Evolutionary conservation across 257 asterid species (phyloP).

Genomic region (Plantago major): DNA sequence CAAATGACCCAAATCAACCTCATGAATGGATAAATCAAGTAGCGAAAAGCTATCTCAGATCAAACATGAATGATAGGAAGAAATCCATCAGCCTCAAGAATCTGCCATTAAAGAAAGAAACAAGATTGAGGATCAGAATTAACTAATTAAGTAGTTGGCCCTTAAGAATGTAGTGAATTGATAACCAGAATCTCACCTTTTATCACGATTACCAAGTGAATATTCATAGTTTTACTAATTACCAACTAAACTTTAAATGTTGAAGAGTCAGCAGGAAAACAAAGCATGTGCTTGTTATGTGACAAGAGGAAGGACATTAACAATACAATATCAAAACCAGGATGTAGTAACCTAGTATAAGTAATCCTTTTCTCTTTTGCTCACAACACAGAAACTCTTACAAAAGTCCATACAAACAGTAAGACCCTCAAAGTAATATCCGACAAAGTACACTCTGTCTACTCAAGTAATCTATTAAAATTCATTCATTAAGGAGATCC

Average conservation of each 20-base stretch:
- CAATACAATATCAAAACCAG: constrained; percentile 3
- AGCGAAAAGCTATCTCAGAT: constrained; percentile 32
- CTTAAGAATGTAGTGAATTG: constrained; percentile 25
- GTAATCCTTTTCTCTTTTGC: too few relatives aligned
- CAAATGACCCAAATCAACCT: constrained; percentile 40
- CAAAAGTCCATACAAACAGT: too few relatives aligned
- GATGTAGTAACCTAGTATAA: too few relatives aligned
- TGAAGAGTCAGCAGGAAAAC: constrained; percentile 8
- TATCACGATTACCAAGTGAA: constrained; percentile 19
- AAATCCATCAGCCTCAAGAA: constrained; percentile 36
- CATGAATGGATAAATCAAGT: constrained; percentile 31
- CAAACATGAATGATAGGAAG: constrained; percentile 36
- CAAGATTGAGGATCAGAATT: constrained; percentile 35
- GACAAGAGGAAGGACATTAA: constrained; percentile 10
- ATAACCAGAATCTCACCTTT: constrained; percentile 38
- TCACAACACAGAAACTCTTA: too few relatives aligned
- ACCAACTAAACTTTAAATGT: constrained; percentile 16
- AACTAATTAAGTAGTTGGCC: constrained; percentile 24
- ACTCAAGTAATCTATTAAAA: not conserved
- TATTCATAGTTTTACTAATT: constrained; percentile 14
- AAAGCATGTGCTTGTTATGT: constrained; percentile 19
- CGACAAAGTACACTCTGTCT: too few relatives aligned
- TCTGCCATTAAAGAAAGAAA: constrained; percentile 40
- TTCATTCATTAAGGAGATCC: constrained; percentile 2
- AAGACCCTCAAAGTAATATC: too few relatives aligned